Evolutionary conservation across 495 filamentous ascomycete genomes (phyloP).

Genomic region (Neurospora terricola): DNA sequence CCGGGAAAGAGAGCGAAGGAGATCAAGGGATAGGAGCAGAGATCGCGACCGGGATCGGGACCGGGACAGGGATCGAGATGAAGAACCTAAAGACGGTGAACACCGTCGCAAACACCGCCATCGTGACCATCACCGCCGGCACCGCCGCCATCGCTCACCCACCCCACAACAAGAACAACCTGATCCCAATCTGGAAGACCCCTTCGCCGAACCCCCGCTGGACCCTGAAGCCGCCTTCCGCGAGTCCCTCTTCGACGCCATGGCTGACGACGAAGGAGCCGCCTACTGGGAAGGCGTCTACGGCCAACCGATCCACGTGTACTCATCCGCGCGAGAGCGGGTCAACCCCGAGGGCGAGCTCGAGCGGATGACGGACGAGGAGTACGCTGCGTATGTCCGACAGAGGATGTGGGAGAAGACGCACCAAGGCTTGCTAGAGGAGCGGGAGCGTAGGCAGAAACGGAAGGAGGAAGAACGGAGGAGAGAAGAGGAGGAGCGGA

Average conservation of each 20-base stretch:
- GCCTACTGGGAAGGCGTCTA: slow-evolving; percentile 92
- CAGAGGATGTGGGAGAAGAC: slow-evolving; percentile 90
- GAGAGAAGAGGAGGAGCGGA: slow-evolving; percentile 35
- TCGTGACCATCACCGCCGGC: slow-evolving; percentile 11
- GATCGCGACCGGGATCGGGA: not conserved
- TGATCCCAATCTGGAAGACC: slow-evolving; percentile 24
- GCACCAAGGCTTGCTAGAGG: slow-evolving; percentile 52
- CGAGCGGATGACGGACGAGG: slow-evolving; percentile 82
- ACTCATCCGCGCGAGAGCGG: slow-evolving; percentile 20
- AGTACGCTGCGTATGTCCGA: slow-evolving; percentile 78
- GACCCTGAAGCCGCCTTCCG: slow-evolving; percentile 69
- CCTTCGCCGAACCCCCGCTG: slow-evolving; percentile 44
- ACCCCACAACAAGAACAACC: slow-evolving; percentile 20
- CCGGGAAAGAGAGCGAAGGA: not conserved
- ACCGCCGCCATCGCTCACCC: slow-evolving; percentile 17
- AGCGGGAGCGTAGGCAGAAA: slow-evolving; percentile 34
- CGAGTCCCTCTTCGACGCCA: slow-evolving; percentile 96
- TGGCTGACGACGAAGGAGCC: slow-evolving; percentile 95
- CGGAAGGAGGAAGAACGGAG: slow-evolving; percentile 25
- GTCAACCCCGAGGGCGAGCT: slow-evolving; percentile 42
- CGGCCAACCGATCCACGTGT: slow-evolving; percentile 69
- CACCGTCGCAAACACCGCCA: slow-evolving; percentile 12
- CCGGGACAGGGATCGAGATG: not conserved
- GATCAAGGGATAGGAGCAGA: not conserved
- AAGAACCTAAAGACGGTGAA: not conserved